Evolutionary conservation across 2,329 filamentous ascomycete genomes (phyloP).

Genomic region (Talaromyces rugulosus): DNA sequence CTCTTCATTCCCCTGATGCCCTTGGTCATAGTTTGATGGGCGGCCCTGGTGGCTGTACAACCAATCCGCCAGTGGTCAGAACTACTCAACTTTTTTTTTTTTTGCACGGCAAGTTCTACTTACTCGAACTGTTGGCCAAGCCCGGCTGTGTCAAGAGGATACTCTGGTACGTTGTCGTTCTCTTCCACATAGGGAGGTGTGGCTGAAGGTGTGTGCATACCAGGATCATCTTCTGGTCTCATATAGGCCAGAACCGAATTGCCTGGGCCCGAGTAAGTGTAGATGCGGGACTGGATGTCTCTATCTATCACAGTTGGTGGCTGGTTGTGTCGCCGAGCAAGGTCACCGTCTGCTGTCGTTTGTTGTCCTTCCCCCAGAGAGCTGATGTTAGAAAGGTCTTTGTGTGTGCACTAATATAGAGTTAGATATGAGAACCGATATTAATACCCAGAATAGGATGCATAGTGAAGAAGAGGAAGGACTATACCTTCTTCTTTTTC

Average conservation of each 20-base stretch:
- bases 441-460: too few relatives aligned
- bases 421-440: background rate
- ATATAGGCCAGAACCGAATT: background rate
- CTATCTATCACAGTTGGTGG: background rate
- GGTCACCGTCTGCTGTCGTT: background rate
- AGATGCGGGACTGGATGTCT: background rate
- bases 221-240: background rate
- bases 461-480: too few relatives aligned
- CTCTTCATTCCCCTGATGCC: background rate
- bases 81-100: background rate
- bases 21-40: background rate
- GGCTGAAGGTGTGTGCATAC: background rate
- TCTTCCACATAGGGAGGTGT: background rate
- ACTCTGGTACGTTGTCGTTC: background rate
- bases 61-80: background rate
- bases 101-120: background rate
- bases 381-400: background rate
- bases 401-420: background rate
- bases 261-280: background rate
- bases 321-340: background rate
- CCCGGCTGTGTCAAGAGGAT: background rate
- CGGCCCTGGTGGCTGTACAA: background rate
- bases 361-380: background rate
- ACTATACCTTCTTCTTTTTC: slow-evolving; percentile 7
- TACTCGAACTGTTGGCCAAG: slow-evolving; percentile 5